A percentile compares a stretch with the other conserved stretches of the same genome.
phyloP scores from a whole-genome alignment of 371 early-diverging fungal species.

The Rhizomucor pusillus region DNA sequence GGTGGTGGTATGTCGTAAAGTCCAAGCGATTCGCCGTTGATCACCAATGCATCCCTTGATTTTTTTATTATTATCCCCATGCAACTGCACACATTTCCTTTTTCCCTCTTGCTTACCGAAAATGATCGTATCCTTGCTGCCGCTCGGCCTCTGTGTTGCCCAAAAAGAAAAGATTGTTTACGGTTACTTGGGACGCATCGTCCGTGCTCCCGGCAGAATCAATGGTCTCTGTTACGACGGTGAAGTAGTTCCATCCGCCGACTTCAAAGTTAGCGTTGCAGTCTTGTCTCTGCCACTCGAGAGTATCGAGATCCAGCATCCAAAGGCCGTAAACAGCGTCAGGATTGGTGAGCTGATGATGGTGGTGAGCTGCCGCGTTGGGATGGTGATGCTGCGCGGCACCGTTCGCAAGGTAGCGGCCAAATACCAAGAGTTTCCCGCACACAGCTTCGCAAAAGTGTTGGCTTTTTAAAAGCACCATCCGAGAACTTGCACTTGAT shows the following conservation, averaged over 20 bases:
- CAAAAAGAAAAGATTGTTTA: slow-evolving; percentile 46
- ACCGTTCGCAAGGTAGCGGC: slow-evolving; percentile 44
- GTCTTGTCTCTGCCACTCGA: slow-evolving; percentile 61
- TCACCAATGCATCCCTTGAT: slow-evolving; percentile 49
- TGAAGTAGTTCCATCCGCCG: slow-evolving; percentile 68
- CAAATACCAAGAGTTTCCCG: slow-evolving; percentile 59
- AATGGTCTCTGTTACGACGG: slow-evolving; percentile 33
- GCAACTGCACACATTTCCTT: neutral
- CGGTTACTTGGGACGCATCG: slow-evolving; percentile 15
- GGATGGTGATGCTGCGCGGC: slow-evolving; percentile 11
- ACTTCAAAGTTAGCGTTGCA: slow-evolving; percentile 50
- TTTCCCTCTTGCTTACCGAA: slow-evolving; percentile 40
- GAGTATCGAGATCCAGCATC: slow-evolving; percentile 62
- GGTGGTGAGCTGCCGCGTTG: neutral
- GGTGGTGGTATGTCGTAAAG: slow-evolving; percentile 55
- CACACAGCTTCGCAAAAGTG: slow-evolving; percentile 67
- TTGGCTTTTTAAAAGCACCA: slow-evolving; percentile 61
- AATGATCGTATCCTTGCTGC: slow-evolving; percentile 61
- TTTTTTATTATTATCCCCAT: neutral
- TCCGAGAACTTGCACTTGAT: slow-evolving; percentile 39
- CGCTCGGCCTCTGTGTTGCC: slow-evolving; percentile 56
- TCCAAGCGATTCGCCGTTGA: slow-evolving; percentile 58
- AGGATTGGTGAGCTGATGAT: slow-evolving; percentile 6
- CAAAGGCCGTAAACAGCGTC: slow-evolving; percentile 57
- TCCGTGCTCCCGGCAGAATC: slow-evolving; percentile 13